Base-by-base conservation (phyloP, 805 yeast genomes). In the Lipomyces mesembrius region DNA sequence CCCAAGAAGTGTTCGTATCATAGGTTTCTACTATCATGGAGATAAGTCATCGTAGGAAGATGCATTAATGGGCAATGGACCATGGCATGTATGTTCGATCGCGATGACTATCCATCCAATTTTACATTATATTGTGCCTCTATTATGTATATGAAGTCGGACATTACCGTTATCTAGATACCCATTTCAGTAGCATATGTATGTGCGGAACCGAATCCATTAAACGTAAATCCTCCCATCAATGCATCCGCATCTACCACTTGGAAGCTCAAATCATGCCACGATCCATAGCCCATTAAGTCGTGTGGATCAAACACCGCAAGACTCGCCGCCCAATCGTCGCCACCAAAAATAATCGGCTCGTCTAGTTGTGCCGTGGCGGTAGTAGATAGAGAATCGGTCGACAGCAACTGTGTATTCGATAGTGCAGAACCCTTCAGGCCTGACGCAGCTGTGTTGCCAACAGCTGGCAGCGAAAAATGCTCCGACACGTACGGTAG, bases 121-220 rank as follows among this genome's bases (percentile, higher is more conserved):
- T 27, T 27, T 27, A 2, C 29, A 27, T 27, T 27, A 27, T 29
- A 6, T 29, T 29, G 6, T 29, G 32, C 32, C 4, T 29, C 32
- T 29, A 29, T 29, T 29, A 29, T 29, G 7, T 27, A 27, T 27
- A 27, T 27, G 3, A 2, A 25, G 27, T 27, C 2, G 4, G 0
- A 29, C 32, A 29, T 4, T 29, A 5, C 32, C 7, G 32, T 5
- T 29, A 29, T 29, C 32, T 29, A 37, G 12, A 37, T 12, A 37
- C 22, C 9, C 49, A 17, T 17, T n/a, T 43, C 11, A 43, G 22
- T 8, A 43, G 49, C 35, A 49, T 62, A 62, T 14, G 60, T 57
- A 49, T 62, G 32, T 22, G 64, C 61, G n/a, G 64, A 53, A 20
- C 61, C 52, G 52, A 62, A 62, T 49, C 64, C 64, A 29, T 59